Evolutionary conservation across 352 stramenopile species (phyloP).

Genomic region (Poterioochromonas sp.): DNA sequence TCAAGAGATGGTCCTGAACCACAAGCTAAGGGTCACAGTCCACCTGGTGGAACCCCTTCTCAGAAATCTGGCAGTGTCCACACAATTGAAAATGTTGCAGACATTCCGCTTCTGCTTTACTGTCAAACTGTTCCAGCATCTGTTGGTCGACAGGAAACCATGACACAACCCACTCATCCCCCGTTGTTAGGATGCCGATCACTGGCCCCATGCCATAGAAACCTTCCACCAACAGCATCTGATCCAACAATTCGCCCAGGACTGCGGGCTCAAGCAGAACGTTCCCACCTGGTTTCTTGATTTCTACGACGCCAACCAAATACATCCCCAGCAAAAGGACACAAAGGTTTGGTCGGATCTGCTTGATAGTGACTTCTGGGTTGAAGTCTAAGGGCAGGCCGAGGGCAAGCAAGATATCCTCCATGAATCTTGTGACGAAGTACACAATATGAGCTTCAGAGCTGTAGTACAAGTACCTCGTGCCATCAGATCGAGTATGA

Average conservation of each 20-base stretch:
- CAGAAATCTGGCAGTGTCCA: neutral
- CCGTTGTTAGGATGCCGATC: slow-evolving; percentile 17
- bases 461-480: neutral
- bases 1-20: neutral
- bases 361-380: slow-evolving; percentile 6
- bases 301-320: slow-evolving; percentile 9
- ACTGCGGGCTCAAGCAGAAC: slow-evolving; percentile 12
- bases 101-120: no score
- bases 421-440: neutral
- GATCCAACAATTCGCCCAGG: slow-evolving; percentile 14
- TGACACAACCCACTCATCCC: neutral
- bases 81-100: neutral
- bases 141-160: slow-evolving; percentile 26
- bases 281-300: neutral
- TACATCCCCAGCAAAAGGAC: neutral
- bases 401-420: neutral
- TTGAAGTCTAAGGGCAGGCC: neutral
- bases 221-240: slow-evolving; percentile 14
- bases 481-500: neutral
- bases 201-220: slow-evolving; percentile 19
- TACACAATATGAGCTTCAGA: slow-evolving; percentile 3
- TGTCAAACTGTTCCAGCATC: no score
- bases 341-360: slow-evolving; percentile 18
- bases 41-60: slow-evolving; percentile 4
- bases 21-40: neutral